Evolutionary conservation across 2,329 filamentous ascomycete genomes (phyloP), one percentile per base, ranked within the genome.

Genomic region (Aspergillus quadrilineatus): DNA sequence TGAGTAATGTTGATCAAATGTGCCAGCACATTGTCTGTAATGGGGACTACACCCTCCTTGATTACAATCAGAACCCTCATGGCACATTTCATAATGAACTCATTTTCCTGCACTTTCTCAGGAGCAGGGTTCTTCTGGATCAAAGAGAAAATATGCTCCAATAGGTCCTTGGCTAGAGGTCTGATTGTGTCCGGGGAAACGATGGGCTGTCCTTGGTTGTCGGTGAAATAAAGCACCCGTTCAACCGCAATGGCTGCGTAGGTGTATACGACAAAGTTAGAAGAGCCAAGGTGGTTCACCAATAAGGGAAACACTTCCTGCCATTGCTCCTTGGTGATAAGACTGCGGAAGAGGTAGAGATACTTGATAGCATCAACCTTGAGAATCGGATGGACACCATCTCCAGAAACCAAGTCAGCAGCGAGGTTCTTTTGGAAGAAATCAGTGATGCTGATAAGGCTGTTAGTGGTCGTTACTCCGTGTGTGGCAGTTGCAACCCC

Each of bases 361-460:
- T 92, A 99, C 74, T 97, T 99, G 81, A 99, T 96, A 15, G 93
- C 93, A 73, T 97, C 94, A 14, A 99, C 93, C 78, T 96, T 96
- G 65, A 96, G 82, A 58, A 99, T 92, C 7, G 92, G 89, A 65
- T 96, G 85, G 1, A 89, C 84, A 2, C 82, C 82, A 30, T 82
- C 79, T 34, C 85, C 80, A n/a, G 83, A 81, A 59, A 96, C 80
- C 41, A 99, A 80, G 72, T 99, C 94, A n/a, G 86, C 82, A 9
- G 93, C 93, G 67, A 99, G 89, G 72, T 97, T 85, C 60, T 89
- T 89, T 71, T 96, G 89, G 79, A 99, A 97, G 76, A 97, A 99
- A 47, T 96, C 89, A 26, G 97, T 87, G 28, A 99, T 89, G 66
- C 96, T 88, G 64, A 97, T 88, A 39, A 89, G 77, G n/a, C 84